Base-by-base conservation (phyloP, 371 early-diverging fungal genomes). In the Mortierella sp. region DNA sequence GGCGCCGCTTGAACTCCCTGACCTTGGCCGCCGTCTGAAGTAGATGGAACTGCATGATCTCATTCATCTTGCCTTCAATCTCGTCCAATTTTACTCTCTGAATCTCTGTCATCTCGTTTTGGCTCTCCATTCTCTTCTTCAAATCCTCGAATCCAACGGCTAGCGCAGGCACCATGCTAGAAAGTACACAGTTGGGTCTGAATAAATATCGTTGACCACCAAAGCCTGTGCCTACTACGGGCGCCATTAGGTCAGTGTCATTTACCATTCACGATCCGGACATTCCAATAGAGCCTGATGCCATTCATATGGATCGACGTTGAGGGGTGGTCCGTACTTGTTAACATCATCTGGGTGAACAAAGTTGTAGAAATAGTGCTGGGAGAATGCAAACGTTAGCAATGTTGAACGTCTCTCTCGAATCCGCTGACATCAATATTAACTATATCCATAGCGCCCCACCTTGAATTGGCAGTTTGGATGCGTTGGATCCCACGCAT, bases 351-450 rank as follows among this genome's bases (percentile, higher is more conserved):
- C 83, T 1, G 95, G 90, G 64, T 92, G 86, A 0, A 93, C 95
- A 61, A 91, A 83, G 66, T 96, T 96, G 81, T 96, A 96, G 61
- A 96, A 96, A 72, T 94, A 96, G 67, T 94, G 89, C 86, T 90
- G 52, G 16, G 12, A 5, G 19, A 9, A 10, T 34, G 18, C 3
- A 48, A 7, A 24, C 19, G 49, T 10, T 12, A 48, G 12, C 24
- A 3, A 14, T 12, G 24, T 23, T 24, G 23, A 26, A 6, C 12
- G 7, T 48, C 14, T 10, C 24, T 10, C 12, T 23, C 49, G 24
- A 26, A 14, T 19, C 19, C 49, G 23, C 6, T 12, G 27, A 48
- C 10, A 7, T 10, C 49, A 53, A 30, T 9, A 5, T 18, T 6
- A 46, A 24, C 7, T 13, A 19, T 10, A 7, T 23, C 51, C 3